Conservation (phyloP, 345 rosid genomes). For the Sonneratia caseolaris region DNA sequence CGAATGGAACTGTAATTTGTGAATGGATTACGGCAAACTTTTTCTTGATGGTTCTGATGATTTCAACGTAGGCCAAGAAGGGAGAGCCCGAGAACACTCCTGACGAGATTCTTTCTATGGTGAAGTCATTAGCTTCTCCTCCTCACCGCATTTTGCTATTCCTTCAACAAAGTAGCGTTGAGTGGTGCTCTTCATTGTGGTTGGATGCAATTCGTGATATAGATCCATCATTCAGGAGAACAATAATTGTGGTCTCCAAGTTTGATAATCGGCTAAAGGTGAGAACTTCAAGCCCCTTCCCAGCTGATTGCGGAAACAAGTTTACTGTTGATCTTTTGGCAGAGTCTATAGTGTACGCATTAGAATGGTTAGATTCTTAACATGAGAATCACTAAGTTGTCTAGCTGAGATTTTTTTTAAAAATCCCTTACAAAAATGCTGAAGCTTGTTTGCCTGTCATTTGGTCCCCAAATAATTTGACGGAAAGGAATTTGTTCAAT, state of each 20-base stretch:
- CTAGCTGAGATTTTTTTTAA: not conserved
- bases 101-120: constrained; percentile 87
- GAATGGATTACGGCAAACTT: not conserved
- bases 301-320: not conserved
- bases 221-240: constrained; percentile 79
- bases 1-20: not conserved
- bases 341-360: not conserved
- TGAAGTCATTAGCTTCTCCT: constrained; percentile 84
- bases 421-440: not conserved
- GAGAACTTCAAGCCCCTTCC: not conserved
- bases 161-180: constrained; percentile 96
- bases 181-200: constrained; percentile 98
- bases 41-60: not conserved
- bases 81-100: constrained; percentile 97
- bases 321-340: not conserved
- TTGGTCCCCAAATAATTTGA: not conserved
- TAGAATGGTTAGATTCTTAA: not conserved
- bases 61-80: constrained; percentile 59
- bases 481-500: not conserved
- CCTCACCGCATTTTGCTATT: constrained; percentile 87
- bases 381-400: not conserved
- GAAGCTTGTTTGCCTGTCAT: not conserved
- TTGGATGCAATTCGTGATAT: constrained; percentile 82
- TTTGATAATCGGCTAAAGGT: constrained; percentile 98
- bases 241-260: constrained; percentile 84